Percentiles rank a stretch among this genome's conserved stretches.
Evolutionary conservation across 2,329 filamentous ascomycete genomes (phyloP).

Genomic region (Fusarium lateritium): DNA sequence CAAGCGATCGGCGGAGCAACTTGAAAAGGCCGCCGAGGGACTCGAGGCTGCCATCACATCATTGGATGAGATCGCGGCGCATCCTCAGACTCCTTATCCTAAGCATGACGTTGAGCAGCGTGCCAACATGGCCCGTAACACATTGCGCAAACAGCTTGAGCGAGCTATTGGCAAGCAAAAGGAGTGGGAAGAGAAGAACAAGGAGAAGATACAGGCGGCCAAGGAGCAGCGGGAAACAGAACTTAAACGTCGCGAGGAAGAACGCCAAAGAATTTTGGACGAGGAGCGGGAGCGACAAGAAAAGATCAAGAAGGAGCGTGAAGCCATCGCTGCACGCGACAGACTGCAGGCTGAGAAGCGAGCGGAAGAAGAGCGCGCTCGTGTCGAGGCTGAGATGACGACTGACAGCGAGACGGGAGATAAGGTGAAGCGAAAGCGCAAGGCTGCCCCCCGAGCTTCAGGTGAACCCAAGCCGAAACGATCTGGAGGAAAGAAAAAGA

Average conservation of each 20-base stretch:
- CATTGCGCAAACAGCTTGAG: constrained; percentile 91
- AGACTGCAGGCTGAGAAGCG: constrained; percentile 79
- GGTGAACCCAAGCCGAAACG: constrained; percentile 62
- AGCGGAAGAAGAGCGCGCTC: constrained; percentile 53
- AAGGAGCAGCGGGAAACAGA: constrained; percentile 86
- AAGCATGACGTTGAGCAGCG: constrained; percentile 92
- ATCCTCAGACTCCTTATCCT: constrained; percentile 85
- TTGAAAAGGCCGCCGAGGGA: constrained; percentile 84
- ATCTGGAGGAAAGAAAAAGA: constrained; percentile 65
- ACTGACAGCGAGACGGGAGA: constrained; percentile 88
- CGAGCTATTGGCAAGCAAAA: constrained; percentile 86
- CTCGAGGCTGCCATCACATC: constrained; percentile 88
- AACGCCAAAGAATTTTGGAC: constrained; percentile 76
- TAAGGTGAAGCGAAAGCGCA: constrained; percentile 84
- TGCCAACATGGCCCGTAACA: constrained; percentile 97
- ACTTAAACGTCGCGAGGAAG: constrained; percentile 82
- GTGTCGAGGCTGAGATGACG: constrained; percentile 80
- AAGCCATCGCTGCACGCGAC: constrained; percentile 83
- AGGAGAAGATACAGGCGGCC: constrained; percentile 86
- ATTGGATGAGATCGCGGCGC: constrained; percentile 73
- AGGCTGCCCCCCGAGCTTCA: constrained; percentile 57
- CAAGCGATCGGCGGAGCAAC: constrained; percentile 83
- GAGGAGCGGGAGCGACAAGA: constrained; percentile 81
- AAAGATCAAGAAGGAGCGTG: constrained; percentile 88
- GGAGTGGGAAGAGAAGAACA: constrained; percentile 94